Percentiles rank a stretch among this genome's conserved stretches.
Conservation (phyloP, 805 yeast genomes). For the Nematodospora valgi region DNA sequence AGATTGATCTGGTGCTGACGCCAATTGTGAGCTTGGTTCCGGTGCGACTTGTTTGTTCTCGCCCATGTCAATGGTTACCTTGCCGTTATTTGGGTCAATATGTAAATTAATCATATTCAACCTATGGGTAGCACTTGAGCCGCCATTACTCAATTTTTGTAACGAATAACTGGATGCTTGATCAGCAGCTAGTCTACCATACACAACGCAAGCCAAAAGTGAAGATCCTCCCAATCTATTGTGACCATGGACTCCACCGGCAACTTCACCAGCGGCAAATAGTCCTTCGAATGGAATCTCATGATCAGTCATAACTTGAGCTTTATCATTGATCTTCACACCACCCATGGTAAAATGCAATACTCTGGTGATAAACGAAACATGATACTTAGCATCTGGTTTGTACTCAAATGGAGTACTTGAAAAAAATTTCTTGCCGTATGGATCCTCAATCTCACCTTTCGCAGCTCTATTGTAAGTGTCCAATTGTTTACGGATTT, state of each 20-base stretch:
- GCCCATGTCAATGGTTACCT: conserved; percentile 33
- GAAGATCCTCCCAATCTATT: conserved; percentile 44
- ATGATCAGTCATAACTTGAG: conserved; percentile 37
- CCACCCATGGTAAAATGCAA: conserved; percentile 77
- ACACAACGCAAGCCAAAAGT: conserved; percentile 43
- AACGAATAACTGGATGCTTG: conserved; percentile 32
- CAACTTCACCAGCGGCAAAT: conserved; percentile 44
- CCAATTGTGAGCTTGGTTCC: conserved; percentile 1
- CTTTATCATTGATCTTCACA: conserved; percentile 48
- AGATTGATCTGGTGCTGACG: conserved; percentile 4
- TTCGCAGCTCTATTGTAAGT: conserved; percentile 41
- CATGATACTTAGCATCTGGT: conserved; percentile 39
- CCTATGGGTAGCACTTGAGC: conserved; percentile 27
- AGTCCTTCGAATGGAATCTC: conserved; percentile 30
- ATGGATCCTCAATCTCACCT: conserved; percentile 40
- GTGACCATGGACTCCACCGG: conserved; percentile 47
- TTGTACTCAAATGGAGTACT: conserved; percentile 41
- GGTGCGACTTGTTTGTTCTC: conserved; percentile 8
- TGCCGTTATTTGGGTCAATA: conserved; percentile 35
- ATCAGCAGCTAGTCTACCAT: conserved; percentile 43
- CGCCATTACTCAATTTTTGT: conserved; percentile 23
- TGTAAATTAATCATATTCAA: conserved; percentile 43
- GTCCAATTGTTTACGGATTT: conserved; percentile 30
- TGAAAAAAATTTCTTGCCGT: conserved; percentile 48
- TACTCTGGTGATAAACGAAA: conserved; percentile 54